Percentiles rank a stretch among this genome's conserved stretches.
phyloP scores from a whole-genome alignment of 495 filamentous ascomycete genomes.

The Saxophila tyrrhenica region DNA sequence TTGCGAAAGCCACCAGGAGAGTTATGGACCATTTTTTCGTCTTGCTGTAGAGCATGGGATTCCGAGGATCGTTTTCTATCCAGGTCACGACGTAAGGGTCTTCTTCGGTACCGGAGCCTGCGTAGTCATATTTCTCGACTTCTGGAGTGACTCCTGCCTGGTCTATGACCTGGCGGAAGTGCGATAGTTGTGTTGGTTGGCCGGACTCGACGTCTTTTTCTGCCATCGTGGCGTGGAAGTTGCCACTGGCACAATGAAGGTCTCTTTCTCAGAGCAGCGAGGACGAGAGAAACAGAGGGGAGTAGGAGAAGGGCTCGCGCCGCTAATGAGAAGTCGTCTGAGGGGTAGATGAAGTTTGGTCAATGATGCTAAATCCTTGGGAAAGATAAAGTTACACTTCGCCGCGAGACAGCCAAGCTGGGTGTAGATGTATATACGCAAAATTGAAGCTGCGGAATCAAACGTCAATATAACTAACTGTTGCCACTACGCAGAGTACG shows the following conservation, averaged over 20 bases:
- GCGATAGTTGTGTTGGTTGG: conserved; percentile 19
- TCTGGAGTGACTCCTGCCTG: conserved; percentile 45
- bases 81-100: conserved; percentile 67
- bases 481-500: too few species aligned
- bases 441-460: too few species aligned
- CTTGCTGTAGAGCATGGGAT: conserved; percentile 54
- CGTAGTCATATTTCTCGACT: conserved; percentile 49
- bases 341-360: too few species aligned
- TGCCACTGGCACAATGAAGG: background rate
- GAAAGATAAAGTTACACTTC: too few species aligned
- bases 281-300: too few species aligned
- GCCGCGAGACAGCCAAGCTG: too few species aligned
- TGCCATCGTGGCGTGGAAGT: background rate
- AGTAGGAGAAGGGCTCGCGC: too few species aligned
- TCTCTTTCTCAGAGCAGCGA: too few species aligned
- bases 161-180: conserved; percentile 34
- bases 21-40: conserved; percentile 63
- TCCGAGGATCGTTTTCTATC: conserved; percentile 57
- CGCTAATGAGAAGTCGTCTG: too few species aligned
- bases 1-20: conserved; percentile 50
- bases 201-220: conserved; percentile 25
- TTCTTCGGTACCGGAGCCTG: conserved; percentile 58
- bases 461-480: too few species aligned
- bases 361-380: too few species aligned
- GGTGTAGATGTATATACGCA: too few species aligned